These are phyloP conservation scores for Rosa lucieae DNA, from an alignment of 306 rosid species.

Conservation along the genomic window DNA sequence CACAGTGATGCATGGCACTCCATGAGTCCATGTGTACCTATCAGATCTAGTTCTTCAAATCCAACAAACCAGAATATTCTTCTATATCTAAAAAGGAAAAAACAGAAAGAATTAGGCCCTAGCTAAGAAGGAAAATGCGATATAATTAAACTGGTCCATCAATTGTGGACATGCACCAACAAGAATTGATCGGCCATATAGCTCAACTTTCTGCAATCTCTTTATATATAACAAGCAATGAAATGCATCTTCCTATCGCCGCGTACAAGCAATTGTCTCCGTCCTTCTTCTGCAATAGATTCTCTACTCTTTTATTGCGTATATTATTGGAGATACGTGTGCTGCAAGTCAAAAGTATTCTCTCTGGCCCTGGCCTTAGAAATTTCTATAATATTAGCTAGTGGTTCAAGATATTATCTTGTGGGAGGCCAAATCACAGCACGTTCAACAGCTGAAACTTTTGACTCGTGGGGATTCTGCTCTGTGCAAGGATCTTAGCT, in stretches of 20 bases:
- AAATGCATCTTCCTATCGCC: slow-evolving; percentile 47
- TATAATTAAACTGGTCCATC: slow-evolving; percentile 42
- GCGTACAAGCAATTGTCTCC: slow-evolving; percentile 18
- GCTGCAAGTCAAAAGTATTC: slow-evolving; percentile 31
- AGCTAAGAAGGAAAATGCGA: slow-evolving; percentile 28
- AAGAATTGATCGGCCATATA: neutral
- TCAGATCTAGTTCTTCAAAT: slow-evolving; percentile 18
- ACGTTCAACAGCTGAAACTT: slow-evolving; percentile 36
- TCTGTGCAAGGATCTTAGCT: slow-evolving; percentile 12
- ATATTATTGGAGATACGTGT: neutral
- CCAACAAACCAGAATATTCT: slow-evolving; percentile 35
- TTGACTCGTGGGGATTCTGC: slow-evolving; percentile 37
- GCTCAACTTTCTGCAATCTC: slow-evolving; percentile 11
- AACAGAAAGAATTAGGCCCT: neutral
- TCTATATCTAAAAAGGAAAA: slow-evolving; percentile 24
- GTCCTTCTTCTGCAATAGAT: neutral
- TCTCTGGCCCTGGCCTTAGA: slow-evolving; percentile 13
- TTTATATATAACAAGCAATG: neutral
- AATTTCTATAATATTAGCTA: neutral
- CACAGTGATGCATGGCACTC: slow-evolving; percentile 29
- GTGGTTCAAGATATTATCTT: slow-evolving; percentile 33
- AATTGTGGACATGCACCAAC: slow-evolving; percentile 40
- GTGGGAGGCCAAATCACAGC: slow-evolving; percentile 19
- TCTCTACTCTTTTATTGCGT: neutral
- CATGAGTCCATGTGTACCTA: slow-evolving; percentile 3